phyloP scores from a whole-genome alignment of 2,329 filamentous ascomycete species.

The Penicillium capsulatum region DNA sequence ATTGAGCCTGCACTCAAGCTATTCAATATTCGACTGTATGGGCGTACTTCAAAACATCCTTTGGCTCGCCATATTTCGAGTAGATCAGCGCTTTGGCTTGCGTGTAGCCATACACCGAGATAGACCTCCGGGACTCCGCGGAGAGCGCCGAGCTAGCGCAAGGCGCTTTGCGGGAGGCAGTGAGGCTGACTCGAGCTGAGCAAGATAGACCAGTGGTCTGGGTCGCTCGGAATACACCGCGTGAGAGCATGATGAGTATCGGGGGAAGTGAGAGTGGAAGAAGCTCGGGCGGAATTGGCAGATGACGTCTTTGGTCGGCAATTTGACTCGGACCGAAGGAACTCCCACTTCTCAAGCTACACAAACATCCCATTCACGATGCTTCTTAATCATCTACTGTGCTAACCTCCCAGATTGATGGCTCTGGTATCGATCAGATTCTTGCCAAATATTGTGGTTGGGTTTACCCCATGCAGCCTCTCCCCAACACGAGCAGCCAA shows the following conservation, averaged over 20 bases:
- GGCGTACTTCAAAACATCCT: conserved; percentile 45
- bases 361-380: no score
- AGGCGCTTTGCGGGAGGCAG: conserved; percentile 11
- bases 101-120: conserved; percentile 49
- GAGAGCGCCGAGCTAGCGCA: conserved; percentile 11
- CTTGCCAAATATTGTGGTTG: no score
- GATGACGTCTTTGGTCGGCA: conserved; percentile 9
- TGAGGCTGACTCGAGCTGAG: conserved; percentile 9
- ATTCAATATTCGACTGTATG: no score
- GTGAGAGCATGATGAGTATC: conserved; percentile 28
- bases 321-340: conserved; percentile 10
- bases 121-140: conserved; percentile 31
- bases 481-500: no score
- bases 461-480: no score
- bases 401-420: no score
- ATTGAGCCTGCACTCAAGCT: no score
- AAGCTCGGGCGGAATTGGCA: conserved; percentile 2
- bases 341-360: no score
- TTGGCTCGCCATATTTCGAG: conserved; percentile 47
- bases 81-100: conserved; percentile 49
- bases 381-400: no score
- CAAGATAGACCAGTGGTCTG: conserved; percentile 12
- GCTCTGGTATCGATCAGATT: no score
- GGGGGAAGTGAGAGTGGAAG: not conserved
- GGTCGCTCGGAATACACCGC: conserved; percentile 22